Conservation (phyloP, 2,329 filamentous ascomycete species). For the Ceratocystiopsis minuta region DNA sequence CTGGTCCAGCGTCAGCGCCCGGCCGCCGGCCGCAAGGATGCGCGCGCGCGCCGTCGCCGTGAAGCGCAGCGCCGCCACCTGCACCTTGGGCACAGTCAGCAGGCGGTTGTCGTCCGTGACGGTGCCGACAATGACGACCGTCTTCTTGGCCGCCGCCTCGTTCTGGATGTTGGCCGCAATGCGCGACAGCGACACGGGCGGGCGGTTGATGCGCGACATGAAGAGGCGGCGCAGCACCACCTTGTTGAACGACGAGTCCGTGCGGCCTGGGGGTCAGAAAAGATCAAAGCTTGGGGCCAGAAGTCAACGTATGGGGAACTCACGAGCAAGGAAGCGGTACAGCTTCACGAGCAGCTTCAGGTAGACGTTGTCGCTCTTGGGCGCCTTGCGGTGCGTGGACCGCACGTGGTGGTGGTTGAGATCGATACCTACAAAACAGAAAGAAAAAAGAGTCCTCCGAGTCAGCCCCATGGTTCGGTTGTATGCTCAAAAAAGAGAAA, state of each 20-base stretch:
- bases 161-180: constrained; percentile 56
- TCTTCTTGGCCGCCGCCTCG: constrained; percentile 53
- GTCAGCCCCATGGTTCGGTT: constrained; percentile 40
- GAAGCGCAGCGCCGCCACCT: constrained; percentile 87
- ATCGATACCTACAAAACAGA: constrained; percentile 47
- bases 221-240: constrained; percentile 92
- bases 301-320: constrained; percentile 21
- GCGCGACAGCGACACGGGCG: constrained; percentile 84
- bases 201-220: constrained; percentile 97
- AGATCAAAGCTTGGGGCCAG: not conserved
- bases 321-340: constrained; percentile 92
- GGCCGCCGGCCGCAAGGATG: constrained; percentile 83
- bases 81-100: constrained; percentile 77
- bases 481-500: constrained; percentile 40
- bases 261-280: constrained; percentile 48
- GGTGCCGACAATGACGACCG: constrained; percentile 82
- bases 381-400: constrained; percentile 71
- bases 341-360: constrained; percentile 95
- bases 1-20: constrained; percentile 92
- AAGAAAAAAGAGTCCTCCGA: constrained; percentile 16
- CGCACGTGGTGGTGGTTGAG: constrained; percentile 52
- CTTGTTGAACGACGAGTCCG: constrained; percentile 97
- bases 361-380: constrained; percentile 98
- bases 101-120: constrained; percentile 97
- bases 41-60: constrained; percentile 89